A percentile compares a stretch with the other conserved stretches of the same genome.
Evolutionary conservation across 192 early-diverging fungal genomes (phyloP).

Genomic region (Chytriomyces hyalinus): DNA sequence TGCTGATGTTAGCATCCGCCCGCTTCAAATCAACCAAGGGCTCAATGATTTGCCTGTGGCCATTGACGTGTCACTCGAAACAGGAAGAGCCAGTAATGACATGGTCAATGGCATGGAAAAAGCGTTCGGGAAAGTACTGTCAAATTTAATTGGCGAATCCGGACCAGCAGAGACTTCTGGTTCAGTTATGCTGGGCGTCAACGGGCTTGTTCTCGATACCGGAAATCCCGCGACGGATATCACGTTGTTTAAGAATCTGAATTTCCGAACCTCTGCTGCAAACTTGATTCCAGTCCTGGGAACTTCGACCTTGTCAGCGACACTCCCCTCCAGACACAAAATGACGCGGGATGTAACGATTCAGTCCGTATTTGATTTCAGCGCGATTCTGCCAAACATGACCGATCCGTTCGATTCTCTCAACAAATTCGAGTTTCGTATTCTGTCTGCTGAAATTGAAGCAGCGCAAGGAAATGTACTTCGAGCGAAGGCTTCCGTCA

Average conservation of each 20-base stretch:
- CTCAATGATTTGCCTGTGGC: too few relatives aligned
- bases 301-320: background rate
- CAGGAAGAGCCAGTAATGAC: too few relatives aligned
- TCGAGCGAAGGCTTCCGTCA: background rate
- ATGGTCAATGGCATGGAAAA: too few relatives aligned
- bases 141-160: too few relatives aligned
- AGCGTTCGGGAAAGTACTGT: too few relatives aligned
- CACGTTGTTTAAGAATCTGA: background rate
- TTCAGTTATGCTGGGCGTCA: too few relatives aligned
- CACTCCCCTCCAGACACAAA: background rate
- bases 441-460: background rate
- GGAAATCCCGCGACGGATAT: background rate
- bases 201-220: too few relatives aligned
- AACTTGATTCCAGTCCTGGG: background rate
- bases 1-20: too few relatives aligned
- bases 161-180: too few relatives aligned
- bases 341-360: background rate
- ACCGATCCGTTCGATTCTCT: background rate
- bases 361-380: background rate
- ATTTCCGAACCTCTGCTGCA: background rate
- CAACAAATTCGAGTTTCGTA: background rate
- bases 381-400: background rate
- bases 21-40: too few relatives aligned
- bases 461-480: background rate
- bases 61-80: too few relatives aligned